Evolutionary conservation across 2,329 filamentous ascomycete species (phyloP), one percentile per base, ranked within the genome.

Genomic region (Coniochaeta hoffmannii): DNA sequence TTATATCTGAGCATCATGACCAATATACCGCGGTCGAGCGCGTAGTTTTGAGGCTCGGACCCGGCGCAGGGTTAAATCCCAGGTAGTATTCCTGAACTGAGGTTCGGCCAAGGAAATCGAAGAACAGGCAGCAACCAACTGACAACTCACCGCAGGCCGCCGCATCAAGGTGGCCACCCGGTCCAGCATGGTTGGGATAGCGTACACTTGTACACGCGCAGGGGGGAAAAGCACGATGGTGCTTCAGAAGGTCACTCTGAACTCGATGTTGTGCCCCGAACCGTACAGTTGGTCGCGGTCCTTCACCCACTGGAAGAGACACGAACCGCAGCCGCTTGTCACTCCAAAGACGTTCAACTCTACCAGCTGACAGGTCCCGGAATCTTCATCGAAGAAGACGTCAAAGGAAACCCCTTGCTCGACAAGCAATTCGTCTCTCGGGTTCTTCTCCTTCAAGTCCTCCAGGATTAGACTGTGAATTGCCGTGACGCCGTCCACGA

Each of bases 271-370:
- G 9, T 60, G 53, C 28, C 66, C 54, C 32, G 19, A 9, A 2
- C 71, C 69, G 58, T 76, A 74, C 36, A 77, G 56, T 6, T 68
- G 52, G 4, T 62, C 60, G 3, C 63, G 63, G 61, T 77, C 71
- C 9, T 59, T 64, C 0, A 73, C 60, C 74, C 74, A 78, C 14
- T 77, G 69, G 57, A 76, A 79, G 26, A 78, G 61, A 59, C 72
- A 77, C 26, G 70, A 72, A 8, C 76, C 73, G 63, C 73, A 76
- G 3, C 68, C 69, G 22, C 71, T 74, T 58, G 71, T 65, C 1
- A 67, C 69, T 0, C 75, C 75, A 60, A 77, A 78, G 1, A 67
- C 68, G 55, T 77, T 77, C 34, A 77, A 62, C 60, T 78, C 72
- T 14, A 78, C 66, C n/a, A 77, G 60, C 62, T 68, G 59, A 35